Percentiles rank a stretch among this genome's conserved stretches.
These are phyloP conservation scores for Phoenix roebelenii DNA, from an alignment of 176 grass and related monocot genomes.

Conservation along the genomic window DNA sequence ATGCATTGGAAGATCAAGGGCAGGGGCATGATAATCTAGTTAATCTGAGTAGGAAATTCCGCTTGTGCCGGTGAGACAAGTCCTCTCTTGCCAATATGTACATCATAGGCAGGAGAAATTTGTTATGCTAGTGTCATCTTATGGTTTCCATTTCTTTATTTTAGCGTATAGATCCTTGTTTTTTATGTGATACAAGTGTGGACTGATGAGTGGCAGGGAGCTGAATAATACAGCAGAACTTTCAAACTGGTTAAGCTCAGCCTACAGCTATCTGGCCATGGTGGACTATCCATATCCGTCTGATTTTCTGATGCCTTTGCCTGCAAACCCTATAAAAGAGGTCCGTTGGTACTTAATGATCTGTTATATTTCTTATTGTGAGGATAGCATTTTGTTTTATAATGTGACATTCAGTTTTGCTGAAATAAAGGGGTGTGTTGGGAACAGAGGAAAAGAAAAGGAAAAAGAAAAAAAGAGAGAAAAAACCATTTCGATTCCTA, in stretches of 20 bases:
- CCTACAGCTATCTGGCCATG: conserved; percentile 95
- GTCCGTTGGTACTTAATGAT: conserved; percentile 23
- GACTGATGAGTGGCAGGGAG: conserved; percentile 29
- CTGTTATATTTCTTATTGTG: no score
- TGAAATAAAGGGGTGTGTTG: no score
- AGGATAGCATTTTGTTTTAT: no score
- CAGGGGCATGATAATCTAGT: conserved; percentile 42
- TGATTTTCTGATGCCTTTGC: conserved; percentile 86
- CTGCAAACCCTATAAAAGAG: conserved; percentile 86
- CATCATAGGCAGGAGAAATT: background rate
- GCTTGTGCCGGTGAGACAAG: conserved; percentile 58
- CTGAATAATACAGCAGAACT: conserved; percentile 56
- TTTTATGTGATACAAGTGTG: no score
- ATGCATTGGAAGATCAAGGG: conserved; percentile 54
- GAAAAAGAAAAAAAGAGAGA: no score
- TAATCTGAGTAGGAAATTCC: conserved; percentile 69
- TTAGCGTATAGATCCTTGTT: no score
- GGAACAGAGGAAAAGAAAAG: no score
- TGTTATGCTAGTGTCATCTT: no score
- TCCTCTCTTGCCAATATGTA: background rate
- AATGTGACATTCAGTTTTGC: no score
- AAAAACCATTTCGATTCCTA: no score
- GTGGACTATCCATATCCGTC: conserved; percentile 85
- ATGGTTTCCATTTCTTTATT: no score
- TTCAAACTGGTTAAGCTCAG: conserved; percentile 74